phyloP scores from a whole-genome alignment of 768 basidiomycete species.

The Russula dissimulans region DNA sequence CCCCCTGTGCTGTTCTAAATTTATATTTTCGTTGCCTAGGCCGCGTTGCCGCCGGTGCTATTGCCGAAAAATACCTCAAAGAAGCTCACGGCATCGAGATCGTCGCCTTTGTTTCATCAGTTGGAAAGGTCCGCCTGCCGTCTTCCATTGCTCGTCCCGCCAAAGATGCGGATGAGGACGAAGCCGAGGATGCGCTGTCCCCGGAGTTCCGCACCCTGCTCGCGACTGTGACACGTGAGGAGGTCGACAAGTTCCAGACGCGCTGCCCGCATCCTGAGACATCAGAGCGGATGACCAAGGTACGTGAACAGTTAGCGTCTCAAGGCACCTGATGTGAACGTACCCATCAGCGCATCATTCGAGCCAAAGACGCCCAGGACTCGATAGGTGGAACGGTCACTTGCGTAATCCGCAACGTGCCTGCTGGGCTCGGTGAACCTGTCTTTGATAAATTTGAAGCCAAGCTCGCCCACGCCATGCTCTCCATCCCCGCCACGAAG shows the following conservation, averaged over 20 bases:
- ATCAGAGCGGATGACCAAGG: constrained; percentile 84
- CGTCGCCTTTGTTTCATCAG: constrained; percentile 93
- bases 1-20: background rate
- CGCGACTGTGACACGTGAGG: constrained; percentile 67
- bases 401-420: constrained; percentile 87
- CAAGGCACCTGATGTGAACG: background rate
- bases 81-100: constrained; percentile 85
- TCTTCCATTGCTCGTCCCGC: constrained; percentile 33
- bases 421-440: constrained; percentile 90
- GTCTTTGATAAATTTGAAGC: constrained; percentile 99
- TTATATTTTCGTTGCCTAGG: constrained; percentile 36
- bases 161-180: constrained; percentile 44
- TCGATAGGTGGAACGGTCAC: constrained; percentile 98
- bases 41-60: constrained; percentile 95
- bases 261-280: constrained; percentile 89
- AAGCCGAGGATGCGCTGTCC: constrained; percentile 64
- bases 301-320: constrained; percentile 24
- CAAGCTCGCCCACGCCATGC: constrained; percentile 91
- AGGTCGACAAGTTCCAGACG: constrained; percentile 81
- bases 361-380: constrained; percentile 83
- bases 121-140: constrained; percentile 86
- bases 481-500: constrained; percentile 97
- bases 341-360: constrained; percentile 68
- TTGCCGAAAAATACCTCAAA: constrained; percentile 92
- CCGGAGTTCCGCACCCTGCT: constrained; percentile 79